These are phyloP conservation scores for Oryza meridionalis DNA, from an alignment of 176 grass and related monocot species.

Conservation along the genomic window DNA sequence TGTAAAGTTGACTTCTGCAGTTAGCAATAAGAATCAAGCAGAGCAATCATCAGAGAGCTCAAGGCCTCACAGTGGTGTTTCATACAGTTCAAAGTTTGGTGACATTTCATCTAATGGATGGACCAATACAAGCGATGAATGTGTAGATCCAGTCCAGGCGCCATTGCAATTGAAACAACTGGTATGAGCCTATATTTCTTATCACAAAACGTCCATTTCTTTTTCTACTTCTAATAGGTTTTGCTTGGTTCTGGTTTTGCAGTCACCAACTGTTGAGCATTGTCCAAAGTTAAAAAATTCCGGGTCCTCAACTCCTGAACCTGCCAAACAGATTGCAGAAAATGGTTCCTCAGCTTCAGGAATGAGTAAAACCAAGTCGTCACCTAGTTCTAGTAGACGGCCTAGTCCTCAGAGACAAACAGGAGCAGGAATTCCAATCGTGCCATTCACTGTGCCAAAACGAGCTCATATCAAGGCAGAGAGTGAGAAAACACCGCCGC, in stretches of 20 bases:
- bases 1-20: conserved; percentile 46
- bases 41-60: conserved; percentile 56
- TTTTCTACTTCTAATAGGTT: conserved; percentile 23
- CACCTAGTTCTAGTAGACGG: conserved; percentile 49
- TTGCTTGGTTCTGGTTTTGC: conserved; percentile 45
- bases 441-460: conserved; percentile 42
- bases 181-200: conserved; percentile 48
- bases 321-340: conserved; percentile 59
- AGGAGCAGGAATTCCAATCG: conserved; percentile 42
- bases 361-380: conserved; percentile 57
- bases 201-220: background rate
- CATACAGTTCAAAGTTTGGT: conserved; percentile 53
- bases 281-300: conserved; percentile 52
- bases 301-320: conserved; percentile 54
- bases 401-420: conserved; percentile 51
- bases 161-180: conserved; percentile 68
- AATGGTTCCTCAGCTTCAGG: conserved; percentile 38
- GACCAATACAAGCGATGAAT: conserved; percentile 48
- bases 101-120: conserved; percentile 47
- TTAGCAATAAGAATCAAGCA: conserved; percentile 45
- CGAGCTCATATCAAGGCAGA: conserved; percentile 43
- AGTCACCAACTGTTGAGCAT: conserved; percentile 71
- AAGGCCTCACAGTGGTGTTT: conserved; percentile 45
- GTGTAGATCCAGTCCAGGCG: conserved; percentile 48
- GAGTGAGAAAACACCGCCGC: conserved; percentile 53